Base-by-base conservation (phyloP, 2,329 filamentous ascomycete genomes). In the Acephala macrosclerotiorum region DNA sequence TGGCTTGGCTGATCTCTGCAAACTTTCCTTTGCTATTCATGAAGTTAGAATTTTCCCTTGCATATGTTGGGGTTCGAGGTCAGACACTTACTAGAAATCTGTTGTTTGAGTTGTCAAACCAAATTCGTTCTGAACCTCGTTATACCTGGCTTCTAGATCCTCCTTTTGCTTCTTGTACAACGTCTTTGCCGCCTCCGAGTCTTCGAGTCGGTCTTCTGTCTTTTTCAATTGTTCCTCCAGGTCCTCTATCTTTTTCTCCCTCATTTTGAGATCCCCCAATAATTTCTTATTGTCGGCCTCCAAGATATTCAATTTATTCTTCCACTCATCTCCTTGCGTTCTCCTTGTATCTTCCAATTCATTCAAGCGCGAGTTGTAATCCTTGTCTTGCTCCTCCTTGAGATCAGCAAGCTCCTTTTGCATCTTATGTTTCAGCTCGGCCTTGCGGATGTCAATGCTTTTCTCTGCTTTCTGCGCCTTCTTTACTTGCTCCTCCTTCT, bases 111-210 rank as follows among this genome's bases (percentile, higher is more conserved):
- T 58, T 29, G 36, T 65, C 33, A 64, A 55, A 35, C 58, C 60
- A 60, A 70, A 70, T 42, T 68, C 68, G 33, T 64, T 51, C 47
- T 66, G 60, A 20, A 70, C 56, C 16, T 47, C 58, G 11, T 58
- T 25, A 20, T 68, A 60, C 51, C 65, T 58, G 51, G 18, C 62
- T 60, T 60, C 56, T 25, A 60, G 60, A 36, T 47, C 40, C 40
- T 66, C 45, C 26, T 60, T 63, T 11, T 66, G 61, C n/a, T 35
- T 49, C 47, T 57, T 70, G 36, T 61, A 61, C 20, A 57, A 64
- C 20, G 40, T 55, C 29, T 49, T 66, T 1, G 61, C 64, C 61
- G 47, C 60, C 5, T 65, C 33, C 18, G 63, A 22, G 26, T 62
- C 57, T 26, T 68, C 61, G 33, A 25, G 47, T 45, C 49, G 33